Base-by-base conservation (phyloP, 2,329 filamentous ascomycete genomes). In the Pyrenochaeta sp. region DNA sequence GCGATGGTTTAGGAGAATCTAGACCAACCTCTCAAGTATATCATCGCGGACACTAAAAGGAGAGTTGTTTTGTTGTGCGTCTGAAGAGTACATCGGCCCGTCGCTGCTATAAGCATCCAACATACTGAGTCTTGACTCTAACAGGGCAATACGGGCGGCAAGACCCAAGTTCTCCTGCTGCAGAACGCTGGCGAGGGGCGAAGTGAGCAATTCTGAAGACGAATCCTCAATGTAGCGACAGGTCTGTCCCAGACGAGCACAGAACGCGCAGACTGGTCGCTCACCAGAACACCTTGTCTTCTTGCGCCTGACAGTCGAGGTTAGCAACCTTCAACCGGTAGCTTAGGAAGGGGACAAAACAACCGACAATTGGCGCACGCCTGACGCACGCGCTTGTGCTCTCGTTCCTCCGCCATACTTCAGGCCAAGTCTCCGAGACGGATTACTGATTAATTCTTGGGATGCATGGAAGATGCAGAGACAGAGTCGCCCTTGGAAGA, bases 251-350 rank as follows among this genome's bases (percentile, higher is more conserved):
- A 51, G 36, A 21, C 43, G 48, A 24, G 43, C 31, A 32, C 43
- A 51, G 22, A 48, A 41, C 7, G 44, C 28, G 23, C 48, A 48
- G 7, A 41, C 27, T 15, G 48, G 48, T 9, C 36, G 31, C 28
- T 51, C 43, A 18, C 48, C 48, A 2, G 40, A 51, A 17, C 48
- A 51, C 4, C 44, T 35, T 1, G 48, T 48, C 27, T 51, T 51
- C 29, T 51, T 51, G 21, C 43, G 39, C 19, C 47, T 50, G 19
- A 11, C 4, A 13, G 3, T 20, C 13, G 28, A 15, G 24, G 8
- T 34, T 11, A 44, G 19, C 17, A 14, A 10, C 15, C 6, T 13
- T 35, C 6, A 13, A 30, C 14, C n/a, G n/a, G n/a, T n/a, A n/a
- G n/a, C n/a, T n/a, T n/a, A 22, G 14, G n/a, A 10, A 27, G 19